A percentile compares a stretch with the other conserved stretches of the same genome.
Evolutionary conservation across 768 basidiomycete genomes (phyloP).

Genomic region (Tricholoma matsutake): DNA sequence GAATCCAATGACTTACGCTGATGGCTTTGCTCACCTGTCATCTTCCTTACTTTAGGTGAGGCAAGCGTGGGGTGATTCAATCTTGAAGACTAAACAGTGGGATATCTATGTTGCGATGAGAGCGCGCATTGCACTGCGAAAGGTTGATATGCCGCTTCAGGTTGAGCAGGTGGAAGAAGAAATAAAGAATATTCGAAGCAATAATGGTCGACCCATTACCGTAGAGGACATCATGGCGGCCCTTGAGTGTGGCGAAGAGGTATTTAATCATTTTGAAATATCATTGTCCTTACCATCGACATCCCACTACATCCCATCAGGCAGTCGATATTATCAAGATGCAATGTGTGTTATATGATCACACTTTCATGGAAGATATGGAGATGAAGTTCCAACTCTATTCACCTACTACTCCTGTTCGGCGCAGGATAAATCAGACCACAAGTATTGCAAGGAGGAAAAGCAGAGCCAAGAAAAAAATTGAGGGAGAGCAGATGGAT

Average conservation of each 20-base stretch:
- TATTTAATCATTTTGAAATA: neutral
- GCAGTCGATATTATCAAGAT: conserved; percentile 29
- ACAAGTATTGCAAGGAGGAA: no score
- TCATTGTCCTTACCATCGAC: neutral
- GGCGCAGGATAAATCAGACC: no score
- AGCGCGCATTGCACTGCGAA: conserved; percentile 24
- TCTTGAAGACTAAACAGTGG: conserved; percentile 7
- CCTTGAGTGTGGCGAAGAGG: conserved; percentile 28
- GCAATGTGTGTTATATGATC: conserved; percentile 30
- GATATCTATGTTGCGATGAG: conserved; percentile 22
- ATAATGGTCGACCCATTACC: conserved; percentile 4
- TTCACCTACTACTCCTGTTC: no score
- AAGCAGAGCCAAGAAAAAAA: no score
- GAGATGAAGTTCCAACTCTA: conserved; percentile 3
- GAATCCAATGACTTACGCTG: neutral
- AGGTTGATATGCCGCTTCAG: conserved; percentile 7
- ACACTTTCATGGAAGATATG: conserved; percentile 26
- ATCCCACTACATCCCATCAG: conserved; percentile 8
- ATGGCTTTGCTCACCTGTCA: neutral
- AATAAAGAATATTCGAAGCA: conserved; percentile 4
- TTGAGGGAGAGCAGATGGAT: no score
- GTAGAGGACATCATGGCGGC: conserved; percentile 20
- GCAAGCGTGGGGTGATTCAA: conserved; percentile 15
- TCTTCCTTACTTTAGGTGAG: conserved; percentile 2
- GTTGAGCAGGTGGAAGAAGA: neutral